Percentiles rank a stretch among this genome's conserved stretches.
phyloP scores from a whole-genome alignment of 139 green algal genomes.

The Picochlorum sp. region DNA sequence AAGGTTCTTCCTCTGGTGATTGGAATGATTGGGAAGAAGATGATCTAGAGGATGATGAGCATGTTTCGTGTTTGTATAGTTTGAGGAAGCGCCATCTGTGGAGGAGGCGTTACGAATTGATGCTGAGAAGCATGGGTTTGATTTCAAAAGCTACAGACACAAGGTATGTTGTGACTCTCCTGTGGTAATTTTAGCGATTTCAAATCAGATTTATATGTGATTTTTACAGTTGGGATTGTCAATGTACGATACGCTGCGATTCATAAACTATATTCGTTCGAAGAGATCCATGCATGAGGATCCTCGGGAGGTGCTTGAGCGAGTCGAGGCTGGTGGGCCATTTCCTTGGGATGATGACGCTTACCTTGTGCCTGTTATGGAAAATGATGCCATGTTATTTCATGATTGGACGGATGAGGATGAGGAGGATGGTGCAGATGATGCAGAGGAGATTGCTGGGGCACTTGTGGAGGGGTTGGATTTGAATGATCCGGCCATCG shows the following conservation, averaged over 20 bases:
- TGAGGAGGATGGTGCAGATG: background rate
- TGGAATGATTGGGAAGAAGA: constrained; percentile 39
- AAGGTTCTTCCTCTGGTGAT: constrained; percentile 1
- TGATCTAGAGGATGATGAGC: constrained; percentile 38
- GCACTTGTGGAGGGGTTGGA: constrained; percentile 4
- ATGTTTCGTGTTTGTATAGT: constrained; percentile 53
- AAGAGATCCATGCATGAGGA: constrained; percentile 42
- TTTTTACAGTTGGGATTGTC: constrained; percentile 3
- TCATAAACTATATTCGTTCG: constrained; percentile 73
- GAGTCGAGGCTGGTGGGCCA: background rate
- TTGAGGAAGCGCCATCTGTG: constrained; percentile 30
- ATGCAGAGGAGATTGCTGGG: background rate
- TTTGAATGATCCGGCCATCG: background rate
- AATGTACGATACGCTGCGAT: constrained; percentile 62
- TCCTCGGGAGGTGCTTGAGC: constrained; percentile 29
- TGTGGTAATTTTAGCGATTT: background rate
- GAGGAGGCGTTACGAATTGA: constrained; percentile 59
- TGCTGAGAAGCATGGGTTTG: constrained; percentile 33
- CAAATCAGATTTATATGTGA: background rate
- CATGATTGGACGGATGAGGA: constrained; percentile 57
- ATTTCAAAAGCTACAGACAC: constrained; percentile 14
- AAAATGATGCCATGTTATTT: constrained; percentile 67
- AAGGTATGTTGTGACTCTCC: background rate
- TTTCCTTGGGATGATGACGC: constrained; percentile 47
- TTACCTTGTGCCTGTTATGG: constrained; percentile 52